Evolutionary conservation across 805 yeast species (phyloP).

Genomic region (Brettanomyces naardenensis): DNA sequence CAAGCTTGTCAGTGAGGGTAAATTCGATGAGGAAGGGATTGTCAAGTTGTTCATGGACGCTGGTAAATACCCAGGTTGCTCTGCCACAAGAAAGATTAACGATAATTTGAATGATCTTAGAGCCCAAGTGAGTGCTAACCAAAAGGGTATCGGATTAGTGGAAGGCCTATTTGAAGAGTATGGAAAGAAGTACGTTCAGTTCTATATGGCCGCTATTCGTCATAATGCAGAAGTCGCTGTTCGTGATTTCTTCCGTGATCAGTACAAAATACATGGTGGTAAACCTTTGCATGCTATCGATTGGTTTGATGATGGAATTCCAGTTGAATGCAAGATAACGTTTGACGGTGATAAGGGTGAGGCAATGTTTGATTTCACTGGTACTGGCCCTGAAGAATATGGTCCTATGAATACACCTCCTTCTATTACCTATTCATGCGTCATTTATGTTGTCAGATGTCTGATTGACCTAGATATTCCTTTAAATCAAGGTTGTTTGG

Average conservation of each 20-base stretch:
- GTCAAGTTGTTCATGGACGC: slow-evolving; percentile 42
- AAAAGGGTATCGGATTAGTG: slow-evolving; percentile 40
- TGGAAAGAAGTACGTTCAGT: slow-evolving; percentile 32
- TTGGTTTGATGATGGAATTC: slow-evolving; percentile 49
- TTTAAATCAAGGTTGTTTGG: slow-evolving; percentile 37
- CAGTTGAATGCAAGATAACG: slow-evolving; percentile 33
- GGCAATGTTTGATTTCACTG: slow-evolving; percentile 43
- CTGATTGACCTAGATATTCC: slow-evolving; percentile 38
- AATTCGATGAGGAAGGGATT: slow-evolving; percentile 46
- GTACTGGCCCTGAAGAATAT: slow-evolving; percentile 43
- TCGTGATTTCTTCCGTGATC: slow-evolving; percentile 23
- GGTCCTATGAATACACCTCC: slow-evolving; percentile 48
- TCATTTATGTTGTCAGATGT: slow-evolving; percentile 42
- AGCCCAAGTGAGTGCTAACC: slow-evolving; percentile 45
- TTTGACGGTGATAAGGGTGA: slow-evolving; percentile 31
- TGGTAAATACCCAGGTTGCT: slow-evolving; percentile 43
- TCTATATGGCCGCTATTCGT: slow-evolving; percentile 40
- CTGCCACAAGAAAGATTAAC: slow-evolving; percentile 46
- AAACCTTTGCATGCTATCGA: slow-evolving; percentile 39
- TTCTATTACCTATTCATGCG: slow-evolving; percentile 48
- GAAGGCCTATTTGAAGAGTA: slow-evolving; percentile 36
- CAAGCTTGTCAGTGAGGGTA: slow-evolving; percentile 40
- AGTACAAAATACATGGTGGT: slow-evolving; percentile 32
- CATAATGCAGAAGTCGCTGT: slow-evolving; percentile 41
- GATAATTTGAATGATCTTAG: slow-evolving; percentile 46